Evolutionary conservation across 2,329 filamentous ascomycete species (phyloP), one percentile per base, ranked within the genome.

Genomic region (Volutella citrinella): DNA sequence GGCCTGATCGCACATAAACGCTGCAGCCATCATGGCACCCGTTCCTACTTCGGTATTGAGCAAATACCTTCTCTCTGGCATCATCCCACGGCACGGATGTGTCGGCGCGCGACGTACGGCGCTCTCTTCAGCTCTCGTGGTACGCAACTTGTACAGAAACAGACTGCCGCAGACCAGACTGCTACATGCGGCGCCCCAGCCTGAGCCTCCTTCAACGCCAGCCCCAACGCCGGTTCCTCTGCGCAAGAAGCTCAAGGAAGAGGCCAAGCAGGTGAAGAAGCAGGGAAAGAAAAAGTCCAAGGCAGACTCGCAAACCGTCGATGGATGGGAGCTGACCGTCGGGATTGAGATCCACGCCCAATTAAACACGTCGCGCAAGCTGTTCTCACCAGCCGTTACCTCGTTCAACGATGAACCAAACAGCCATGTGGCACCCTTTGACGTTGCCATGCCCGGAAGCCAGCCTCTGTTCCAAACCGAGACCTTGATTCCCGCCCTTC

Each of bases 271-370:
- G 49, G 64, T 84, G 36, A 87, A 87, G 54, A 82, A 84, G 31
- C 72, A 80, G 36, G 75, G 62, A 10, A 65, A 66, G 37, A 70
- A 69, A 43, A 66, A 69, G 42, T 61, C 64, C 31, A 72, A 72
- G 44, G 55, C 49, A 18, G 57, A 65, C 21, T 59, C 54, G 3
- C 76, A 80, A 56, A 72, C 67, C 13, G 75, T 78, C 2, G 65
- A 72, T 6, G 81, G 82, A 20, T 98, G 93, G 93, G 87, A 96
- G 61, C 70, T 97, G 53, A 96, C 91, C 0, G 88, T 97, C 18
- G 93, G 93, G 42, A 90, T 98, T 49, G 93, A 98, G 67, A 93
- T 98, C 45, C 93, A 98, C 59, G 93, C 93, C 14, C 91, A 97
- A 64, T 73, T 98, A 54, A 95, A 97, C 62, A 93, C 90, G 0